Base-by-base conservation (phyloP, 78 protist genomes). In the Dictyostelium purpureum region DNA sequence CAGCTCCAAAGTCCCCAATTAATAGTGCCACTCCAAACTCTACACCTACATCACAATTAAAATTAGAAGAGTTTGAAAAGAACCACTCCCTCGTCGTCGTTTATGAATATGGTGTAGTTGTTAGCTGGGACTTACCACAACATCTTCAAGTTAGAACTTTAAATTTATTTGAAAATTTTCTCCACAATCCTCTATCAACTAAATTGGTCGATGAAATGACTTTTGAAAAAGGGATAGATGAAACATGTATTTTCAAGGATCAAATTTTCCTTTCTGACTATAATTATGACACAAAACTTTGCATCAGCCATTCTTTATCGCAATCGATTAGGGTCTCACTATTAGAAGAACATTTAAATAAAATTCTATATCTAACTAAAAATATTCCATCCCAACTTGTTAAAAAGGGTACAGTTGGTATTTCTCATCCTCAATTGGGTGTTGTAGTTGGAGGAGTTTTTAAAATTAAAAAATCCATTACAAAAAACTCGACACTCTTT, bases 161-260 rank as follows among this genome's bases (percentile, higher is more conserved):
- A 11, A 37, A 38, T 6, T 26, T 82, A 26, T 56, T 82, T 40
- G 90, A 82, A 4, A 45, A 35, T 6, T 70, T 10, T 28, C n/a
- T 35, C 11, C 52, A 52, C 18, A 26, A 38, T 1, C 77, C 75
- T 42, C 19, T 79, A 26, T 14, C 16, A 28, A 49, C 67, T 4
- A 79, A 63, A 49, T 28, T 79, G 42, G 37, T 82, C 16, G 90
- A 82, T 38, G 90, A 82, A 38, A 82, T 82, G 90, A 51, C 28
- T 6, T 70, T 61, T 70, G 79, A 67, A 37, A 67, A 67, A 38
- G 37, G 69, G 14, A 10, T 16, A 31, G 33, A 26, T 12, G 69
- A 40, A 6, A 66, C 89, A 5, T n/a, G 35, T n/a, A 67, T 82
- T 18, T 54, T 52, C 6, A 54, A 82, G 24, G 90, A 82, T 74